Percentiles rank a stretch among this genome's conserved stretches.
Conservation (phyloP, 2,329 filamentous ascomycete species). For the Diaporthe vaccinii region DNA sequence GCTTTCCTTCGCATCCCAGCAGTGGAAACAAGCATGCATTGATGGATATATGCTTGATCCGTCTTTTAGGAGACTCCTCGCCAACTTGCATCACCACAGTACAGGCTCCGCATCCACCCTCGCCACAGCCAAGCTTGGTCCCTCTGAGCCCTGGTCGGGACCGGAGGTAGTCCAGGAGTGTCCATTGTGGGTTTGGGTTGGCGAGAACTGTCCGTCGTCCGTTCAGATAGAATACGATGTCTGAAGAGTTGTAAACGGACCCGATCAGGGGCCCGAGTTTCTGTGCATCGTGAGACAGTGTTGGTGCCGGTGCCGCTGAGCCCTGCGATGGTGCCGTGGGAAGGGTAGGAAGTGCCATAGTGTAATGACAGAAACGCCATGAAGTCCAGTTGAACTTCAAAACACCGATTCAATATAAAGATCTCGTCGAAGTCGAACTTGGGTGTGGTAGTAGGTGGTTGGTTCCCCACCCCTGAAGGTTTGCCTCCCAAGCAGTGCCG, state of each 20-base stretch:
- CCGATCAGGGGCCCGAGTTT: conserved; percentile 5
- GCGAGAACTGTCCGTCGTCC: conserved; percentile 15
- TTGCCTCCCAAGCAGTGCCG: conserved; percentile 17
- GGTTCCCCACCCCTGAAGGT: conserved; percentile 12
- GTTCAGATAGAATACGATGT: conserved; percentile 17
- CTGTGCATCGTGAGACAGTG: background rate
- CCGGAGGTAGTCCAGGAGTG: conserved; percentile 27
- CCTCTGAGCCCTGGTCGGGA: conserved; percentile 19
- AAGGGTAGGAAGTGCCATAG: background rate
- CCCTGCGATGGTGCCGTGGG: background rate
- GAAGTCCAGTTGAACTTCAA: background rate
- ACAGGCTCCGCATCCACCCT: conserved; percentile 96
- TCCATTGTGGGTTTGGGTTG: conserved; percentile 33
- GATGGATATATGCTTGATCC: conserved; percentile 95
- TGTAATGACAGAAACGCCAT: background rate
- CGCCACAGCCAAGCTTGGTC: conserved; percentile 77
- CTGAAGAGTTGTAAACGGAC: background rate
- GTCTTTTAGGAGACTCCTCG: conserved; percentile 85
- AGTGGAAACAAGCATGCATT: conserved; percentile 96
- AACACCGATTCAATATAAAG: background rate
- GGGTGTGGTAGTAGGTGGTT: background rate
- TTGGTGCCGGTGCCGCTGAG: background rate
- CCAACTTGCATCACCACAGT: conserved; percentile 90
- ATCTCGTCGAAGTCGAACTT: background rate
- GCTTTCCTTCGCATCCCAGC: conserved; percentile 94